phyloP scores from a whole-genome alignment of 345 rosid genomes.

The Boechera stricta region DNA sequence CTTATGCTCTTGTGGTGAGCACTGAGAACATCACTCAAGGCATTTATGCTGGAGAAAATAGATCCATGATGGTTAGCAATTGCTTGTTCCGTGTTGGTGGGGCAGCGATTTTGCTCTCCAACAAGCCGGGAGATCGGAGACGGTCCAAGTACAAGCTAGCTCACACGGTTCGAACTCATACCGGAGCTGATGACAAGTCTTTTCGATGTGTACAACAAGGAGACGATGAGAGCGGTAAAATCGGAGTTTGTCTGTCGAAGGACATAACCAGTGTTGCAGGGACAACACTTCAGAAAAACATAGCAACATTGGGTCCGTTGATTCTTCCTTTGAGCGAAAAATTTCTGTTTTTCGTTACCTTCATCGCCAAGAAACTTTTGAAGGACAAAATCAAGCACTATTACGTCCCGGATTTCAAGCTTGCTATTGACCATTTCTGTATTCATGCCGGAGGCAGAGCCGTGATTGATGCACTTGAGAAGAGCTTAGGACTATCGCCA shows the following conservation, averaged over 20 bases:
- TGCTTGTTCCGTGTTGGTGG: constrained; percentile 76
- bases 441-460: constrained; percentile 90
- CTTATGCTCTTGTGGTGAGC: constrained; percentile 76
- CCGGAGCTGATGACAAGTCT: constrained; percentile 73
- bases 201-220: constrained; percentile 71
- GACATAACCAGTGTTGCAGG: constrained; percentile 77
- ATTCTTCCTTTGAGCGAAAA: constrained; percentile 88
- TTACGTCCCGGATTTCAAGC: constrained; percentile 80
- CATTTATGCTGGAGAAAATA: constrained; percentile 72
- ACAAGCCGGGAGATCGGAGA: constrained; percentile 55
- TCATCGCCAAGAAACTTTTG: constrained; percentile 63
- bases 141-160: constrained; percentile 69
- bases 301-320: constrained; percentile 77
- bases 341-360: constrained; percentile 61
- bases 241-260: constrained; percentile 67
- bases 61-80: constrained; percentile 75
- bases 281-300: constrained; percentile 65
- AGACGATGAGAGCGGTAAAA: constrained; percentile 66
- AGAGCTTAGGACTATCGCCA: constrained; percentile 71
- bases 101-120: constrained; percentile 66
- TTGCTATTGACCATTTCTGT: constrained; percentile 83
- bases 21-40: constrained; percentile 75
- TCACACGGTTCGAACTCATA: constrained; percentile 72
- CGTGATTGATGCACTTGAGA: constrained; percentile 88
- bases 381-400: constrained; percentile 65